Percentiles rank a stretch among this genome's conserved stretches.
phyloP scores from a whole-genome alignment of 1,284 basidiomycete genomes.

The Fistulinella cinereoalba region DNA sequence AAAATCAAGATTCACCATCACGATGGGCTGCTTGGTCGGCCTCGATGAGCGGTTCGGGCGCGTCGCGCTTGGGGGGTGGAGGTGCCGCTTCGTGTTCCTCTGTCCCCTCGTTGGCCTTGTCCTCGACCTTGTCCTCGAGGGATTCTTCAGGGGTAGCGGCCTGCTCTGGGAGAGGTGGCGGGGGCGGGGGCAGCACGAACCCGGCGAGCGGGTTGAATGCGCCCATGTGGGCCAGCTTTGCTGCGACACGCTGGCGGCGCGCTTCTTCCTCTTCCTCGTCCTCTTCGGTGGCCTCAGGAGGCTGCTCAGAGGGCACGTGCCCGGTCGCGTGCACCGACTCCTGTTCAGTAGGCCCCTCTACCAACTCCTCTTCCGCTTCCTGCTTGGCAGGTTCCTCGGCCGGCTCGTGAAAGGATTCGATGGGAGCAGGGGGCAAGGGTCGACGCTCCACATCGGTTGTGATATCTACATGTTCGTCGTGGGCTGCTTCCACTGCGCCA shows the following conservation, averaged over 20 bases:
- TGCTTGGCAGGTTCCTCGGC: slow-evolving; percentile 9
- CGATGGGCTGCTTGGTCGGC: slow-evolving; percentile 21
- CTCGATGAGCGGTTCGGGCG: slow-evolving; percentile 7
- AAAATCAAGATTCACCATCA: slow-evolving; percentile 59
- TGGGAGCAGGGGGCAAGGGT: neutral
- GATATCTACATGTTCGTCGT: neutral
- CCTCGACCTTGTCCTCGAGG: slow-evolving; percentile 19
- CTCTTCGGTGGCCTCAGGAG: slow-evolving; percentile 27
- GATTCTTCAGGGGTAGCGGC: slow-evolving; percentile 1
- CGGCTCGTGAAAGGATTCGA: slow-evolving; percentile 4
- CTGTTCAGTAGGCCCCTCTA: slow-evolving; percentile 9
- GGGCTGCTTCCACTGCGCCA: slow-evolving; percentile 2
- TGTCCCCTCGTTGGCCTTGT: slow-evolving; percentile 23
- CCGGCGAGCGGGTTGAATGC: slow-evolving; percentile 59
- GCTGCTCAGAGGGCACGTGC: slow-evolving; percentile 18
- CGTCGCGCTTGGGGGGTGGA: slow-evolving; percentile 13
- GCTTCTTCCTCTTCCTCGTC: slow-evolving; percentile 54
- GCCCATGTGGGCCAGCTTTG: slow-evolving; percentile 61
- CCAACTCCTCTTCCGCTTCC: slow-evolving; percentile 18
- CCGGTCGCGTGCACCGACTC: slow-evolving; percentile 3
- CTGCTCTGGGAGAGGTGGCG: slow-evolving; percentile 16
- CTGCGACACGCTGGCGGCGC: slow-evolving; percentile 57
- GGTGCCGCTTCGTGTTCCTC: slow-evolving; percentile 15
- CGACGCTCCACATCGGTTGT: neutral
- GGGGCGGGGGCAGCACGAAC: slow-evolving; percentile 35